Evolutionary conservation across 768 basidiomycete genomes (phyloP).

Genomic region (Naganishia kalamii): DNA sequence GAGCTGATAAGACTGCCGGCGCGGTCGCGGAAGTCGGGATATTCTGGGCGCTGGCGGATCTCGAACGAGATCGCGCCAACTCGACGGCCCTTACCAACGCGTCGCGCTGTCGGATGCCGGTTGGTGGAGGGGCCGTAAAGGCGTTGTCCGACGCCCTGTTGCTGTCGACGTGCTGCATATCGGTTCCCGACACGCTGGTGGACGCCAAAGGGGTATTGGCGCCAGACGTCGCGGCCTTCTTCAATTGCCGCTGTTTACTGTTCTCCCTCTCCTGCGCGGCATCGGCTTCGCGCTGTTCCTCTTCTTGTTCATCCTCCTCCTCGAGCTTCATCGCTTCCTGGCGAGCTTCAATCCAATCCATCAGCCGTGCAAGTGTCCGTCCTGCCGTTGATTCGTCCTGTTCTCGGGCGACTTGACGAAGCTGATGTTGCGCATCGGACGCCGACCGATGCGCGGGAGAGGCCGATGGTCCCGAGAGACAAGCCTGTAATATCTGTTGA

Average conservation of each 20-base stretch:
- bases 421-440: not conserved
- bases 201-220: not conserved
- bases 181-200: not conserved
- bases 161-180: not conserved
- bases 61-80: conserved; percentile 1
- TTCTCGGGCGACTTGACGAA: conserved; percentile 14
- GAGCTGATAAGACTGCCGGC: not conserved
- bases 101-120: conserved; percentile 15
- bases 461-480: conserved; percentile 19
- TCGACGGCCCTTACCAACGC: conserved; percentile 24
- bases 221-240: not conserved
- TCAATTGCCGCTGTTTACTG: conserved; percentile 1
- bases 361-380: conserved; percentile 30
- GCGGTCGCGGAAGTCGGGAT: not conserved
- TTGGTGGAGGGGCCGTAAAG: not conserved
- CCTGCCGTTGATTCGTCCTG: conserved; percentile 17
- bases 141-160: not conserved
- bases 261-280: conserved; percentile 10
- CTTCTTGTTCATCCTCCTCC: conserved; percentile 22
- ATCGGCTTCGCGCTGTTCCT: conserved; percentile 16
- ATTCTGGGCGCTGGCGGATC: conserved; percentile 4
- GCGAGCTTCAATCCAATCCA: conserved; percentile 35
- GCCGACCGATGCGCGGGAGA: conserved; percentile 13
- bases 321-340: conserved; percentile 27
- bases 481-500: conserved; percentile 30